phyloP scores from a whole-genome alignment of 768 basidiomycete species.

The Rhodotorula toruloides region DNA sequence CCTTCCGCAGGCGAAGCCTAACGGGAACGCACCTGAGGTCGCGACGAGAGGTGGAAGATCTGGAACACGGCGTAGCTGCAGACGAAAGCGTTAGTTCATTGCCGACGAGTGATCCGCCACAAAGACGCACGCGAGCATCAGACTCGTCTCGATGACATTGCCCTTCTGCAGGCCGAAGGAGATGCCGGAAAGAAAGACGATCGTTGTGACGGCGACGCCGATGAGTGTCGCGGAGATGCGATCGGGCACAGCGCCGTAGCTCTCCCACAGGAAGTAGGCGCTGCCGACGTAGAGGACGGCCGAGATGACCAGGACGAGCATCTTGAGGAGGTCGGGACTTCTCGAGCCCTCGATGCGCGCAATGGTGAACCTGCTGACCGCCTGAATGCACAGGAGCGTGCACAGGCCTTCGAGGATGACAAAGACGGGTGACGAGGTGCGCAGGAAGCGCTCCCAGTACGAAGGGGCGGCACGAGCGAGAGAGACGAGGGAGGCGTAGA shows the following conservation, averaged over 20 bases:
- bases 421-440: conserved; percentile 38
- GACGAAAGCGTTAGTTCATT: not conserved
- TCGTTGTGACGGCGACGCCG: conserved; percentile 41
- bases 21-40: too few relatives aligned
- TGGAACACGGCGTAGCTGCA: conserved; percentile 42
- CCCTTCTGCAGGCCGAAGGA: conserved; percentile 39
- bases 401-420: conserved; percentile 42
- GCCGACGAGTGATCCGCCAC: not conserved
- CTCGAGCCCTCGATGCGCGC: conserved; percentile 29
- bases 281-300: conserved; percentile 38
- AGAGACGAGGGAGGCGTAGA: conserved; percentile 5
- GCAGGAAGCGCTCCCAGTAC: conserved; percentile 37
- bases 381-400: conserved; percentile 35
- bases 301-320: conserved; percentile 28
- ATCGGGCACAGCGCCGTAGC: conserved; percentile 39
- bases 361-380: conserved; percentile 33
- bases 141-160: conserved; percentile 42
- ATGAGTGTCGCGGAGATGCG: conserved; percentile 40
- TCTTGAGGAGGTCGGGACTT: conserved; percentile 30
- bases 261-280: conserved; percentile 38
- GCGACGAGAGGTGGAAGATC: conserved; percentile 40
- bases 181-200: conserved; percentile 42
- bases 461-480: conserved; percentile 15
- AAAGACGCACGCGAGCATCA: conserved; percentile 38
- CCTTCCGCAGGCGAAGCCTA: too few relatives aligned